Base-by-base conservation (phyloP, 495 filamentous ascomycete species). In the Aspergillus olivimuriae region DNA sequence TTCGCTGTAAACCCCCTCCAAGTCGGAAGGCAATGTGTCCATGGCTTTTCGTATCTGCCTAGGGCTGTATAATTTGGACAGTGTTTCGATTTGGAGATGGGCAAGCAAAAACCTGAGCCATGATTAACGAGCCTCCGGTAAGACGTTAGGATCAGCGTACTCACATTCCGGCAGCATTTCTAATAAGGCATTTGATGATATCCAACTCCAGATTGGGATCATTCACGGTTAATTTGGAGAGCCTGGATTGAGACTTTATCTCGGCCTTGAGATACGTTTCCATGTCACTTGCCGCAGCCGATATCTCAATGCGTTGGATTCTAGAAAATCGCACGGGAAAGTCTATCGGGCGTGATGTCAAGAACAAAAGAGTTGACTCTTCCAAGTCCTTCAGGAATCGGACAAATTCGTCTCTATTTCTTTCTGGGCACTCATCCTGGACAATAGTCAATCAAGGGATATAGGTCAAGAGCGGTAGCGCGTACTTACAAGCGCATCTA, bases 121-220 rank as follows among this genome's bases (percentile, higher is more conserved):
- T 34, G 32, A 17, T 34, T 15, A 34, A 34, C 9, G 18, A 34
- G 14, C 18, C 32, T 15, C 5, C 1, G 2, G 18, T 34, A 17
- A 6, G 32, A 34, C 32, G 32, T 34, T 34, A 34, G 32, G 14
- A 11, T 34, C 32, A 34, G 32, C 15, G 32, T 9, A 34, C 32
- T 15, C 32, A 34, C 32, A 34, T 34, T 34, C 32, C 32, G 32
- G 32, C 32, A n/a, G 32, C 32, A 34, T 34, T 34, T 17, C 32
- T 17, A 9, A 34, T 34, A 17, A 34, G 32, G 18, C 32, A 34
- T 34, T 34, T 34, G 32, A 34, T 9, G 18, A 34, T 34, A 34
- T 34, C 32, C 18, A 3, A 15, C 18, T 34, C 18, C 32, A 34
- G 32, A 34, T 34, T 34, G 32, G 32, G 32, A 15, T 34, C 32